phyloP scores from a whole-genome alignment of 192 early-diverging fungal genomes.

The Coemansia javaensis region DNA sequence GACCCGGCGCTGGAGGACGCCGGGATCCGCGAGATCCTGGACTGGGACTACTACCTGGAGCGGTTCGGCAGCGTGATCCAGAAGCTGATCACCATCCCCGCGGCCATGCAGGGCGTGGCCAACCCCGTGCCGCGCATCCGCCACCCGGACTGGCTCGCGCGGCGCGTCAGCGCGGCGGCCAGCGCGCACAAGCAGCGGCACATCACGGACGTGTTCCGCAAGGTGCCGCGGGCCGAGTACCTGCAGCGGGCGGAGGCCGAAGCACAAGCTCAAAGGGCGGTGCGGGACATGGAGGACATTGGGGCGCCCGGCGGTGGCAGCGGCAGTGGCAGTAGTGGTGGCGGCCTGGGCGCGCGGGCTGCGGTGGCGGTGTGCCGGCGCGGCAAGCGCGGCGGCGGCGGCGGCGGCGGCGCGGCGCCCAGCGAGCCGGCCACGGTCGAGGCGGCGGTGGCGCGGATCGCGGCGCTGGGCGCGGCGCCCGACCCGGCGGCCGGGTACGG shows the following conservation, averaged over 20 bases:
- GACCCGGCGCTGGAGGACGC: conserved; percentile 67
- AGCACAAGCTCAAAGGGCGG: background rate
- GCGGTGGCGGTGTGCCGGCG: conserved; percentile 18
- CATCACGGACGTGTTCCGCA: conserved; percentile 80
- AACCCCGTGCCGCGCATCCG: conserved; percentile 91
- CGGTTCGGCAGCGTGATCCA: conserved; percentile 92
- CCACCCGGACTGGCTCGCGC: conserved; percentile 93
- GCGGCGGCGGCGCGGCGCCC: background rate
- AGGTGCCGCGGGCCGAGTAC: conserved; percentile 35
- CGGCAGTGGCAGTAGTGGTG: too few relatives aligned
- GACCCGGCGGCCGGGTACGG: conserved; percentile 64
- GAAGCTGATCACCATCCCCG: conserved; percentile 97
- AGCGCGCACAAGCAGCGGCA: conserved; percentile 79
- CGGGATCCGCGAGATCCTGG: conserved; percentile 88
- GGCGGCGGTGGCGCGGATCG: conserved; percentile 23
- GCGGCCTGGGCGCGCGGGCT: conserved; percentile 6
- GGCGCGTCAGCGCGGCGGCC: conserved; percentile 67
- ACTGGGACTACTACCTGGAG: conserved; percentile 97
- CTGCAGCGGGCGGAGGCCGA: conserved; percentile 13
- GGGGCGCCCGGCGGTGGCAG: conserved; percentile 20
- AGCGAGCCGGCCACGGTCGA: conserved; percentile 40
- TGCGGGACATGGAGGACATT: conserved; percentile 59
- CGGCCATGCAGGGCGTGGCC: conserved; percentile 88
- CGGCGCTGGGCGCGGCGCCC: conserved; percentile 55
- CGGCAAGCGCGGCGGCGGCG: background rate